Percentiles rank a stretch among this genome's conserved stretches.
Evolutionary conservation across 495 filamentous ascomycete genomes (phyloP).

Genomic region (Thermothielavioides terrestris): DNA sequence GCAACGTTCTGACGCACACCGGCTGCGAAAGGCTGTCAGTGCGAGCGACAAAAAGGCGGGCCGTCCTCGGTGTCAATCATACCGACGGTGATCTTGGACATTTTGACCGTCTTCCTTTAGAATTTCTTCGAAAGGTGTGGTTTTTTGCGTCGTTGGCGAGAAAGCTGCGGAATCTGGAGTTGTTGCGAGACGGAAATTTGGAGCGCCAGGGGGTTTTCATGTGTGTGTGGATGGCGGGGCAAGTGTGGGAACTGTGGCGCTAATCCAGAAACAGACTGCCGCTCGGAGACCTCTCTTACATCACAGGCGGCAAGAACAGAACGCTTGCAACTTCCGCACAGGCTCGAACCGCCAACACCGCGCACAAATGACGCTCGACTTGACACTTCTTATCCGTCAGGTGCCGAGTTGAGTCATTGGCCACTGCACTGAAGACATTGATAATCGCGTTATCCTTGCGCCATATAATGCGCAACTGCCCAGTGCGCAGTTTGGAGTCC

Average conservation of each 20-base stretch:
- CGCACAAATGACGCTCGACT: too few species aligned
- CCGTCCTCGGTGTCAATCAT: constrained; percentile 5
- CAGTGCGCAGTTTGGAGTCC: too few species aligned
- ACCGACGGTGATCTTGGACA: constrained; percentile 68
- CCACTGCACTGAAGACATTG: too few species aligned
- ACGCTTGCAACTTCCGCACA: too few species aligned
- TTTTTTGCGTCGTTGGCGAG: constrained; percentile 41
- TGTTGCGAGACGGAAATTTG: constrained; percentile 8
- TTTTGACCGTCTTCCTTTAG: constrained; percentile 41
- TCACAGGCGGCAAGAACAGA: too few species aligned
- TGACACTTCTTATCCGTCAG: too few species aligned
- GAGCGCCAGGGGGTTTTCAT: constrained; percentile 12
- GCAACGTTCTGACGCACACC: constrained; percentile 93
- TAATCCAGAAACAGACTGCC: not conserved
- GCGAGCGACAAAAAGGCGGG: not conserved
- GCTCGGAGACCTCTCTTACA: too few species aligned
- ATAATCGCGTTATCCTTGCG: too few species aligned
- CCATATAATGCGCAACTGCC: too few species aligned
- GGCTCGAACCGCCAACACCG: too few species aligned
- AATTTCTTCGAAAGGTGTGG: constrained; percentile 60
- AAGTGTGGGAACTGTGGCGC: not conserved
- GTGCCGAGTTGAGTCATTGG: too few species aligned
- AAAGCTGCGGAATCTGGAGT: constrained; percentile 4
- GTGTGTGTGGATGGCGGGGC: constrained; percentile 1
- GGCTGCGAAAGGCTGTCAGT: constrained; percentile 47